Evolutionary conservation across 2,329 filamentous ascomycete species (phyloP), one percentile per base, ranked within the genome.

Genomic region (Pestalotiopsis fici): DNA sequence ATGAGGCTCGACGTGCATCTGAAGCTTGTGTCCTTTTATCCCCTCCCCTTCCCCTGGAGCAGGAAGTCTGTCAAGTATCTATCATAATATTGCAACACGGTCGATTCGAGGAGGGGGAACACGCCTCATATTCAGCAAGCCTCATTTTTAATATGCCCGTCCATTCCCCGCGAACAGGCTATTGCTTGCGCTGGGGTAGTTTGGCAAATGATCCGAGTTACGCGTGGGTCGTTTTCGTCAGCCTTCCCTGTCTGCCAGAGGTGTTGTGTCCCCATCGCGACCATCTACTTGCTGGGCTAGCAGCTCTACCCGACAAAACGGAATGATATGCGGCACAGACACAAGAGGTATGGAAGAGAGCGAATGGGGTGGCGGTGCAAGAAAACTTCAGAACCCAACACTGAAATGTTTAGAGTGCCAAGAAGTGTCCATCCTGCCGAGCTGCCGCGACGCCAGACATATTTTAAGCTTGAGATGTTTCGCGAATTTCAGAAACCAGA

Each of bases 381-480:
- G 31, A 63, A 25, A 39, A 25, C 25, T 13, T 13, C 23, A 7
- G 27, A 27, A 21, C n/a, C n/a, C 12, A 27, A 31, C 18, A 13
- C n/a, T 12, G 57, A 60, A 60, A 60, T n/a, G 27, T 21, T 60
- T 37, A 15, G 28, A 60, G n/a, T 37, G 57, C 27, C 57, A 37
- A 60, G 27, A 60, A 39, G 6, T n/a, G 6, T 7, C 23, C 23
- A 57, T 35, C 12, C n/a, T n/a, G 61, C 61, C 61, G 47, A 28
- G 61, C 27, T 64, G 11, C 61, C 61, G 61, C 47, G 23, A 56
- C 21, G 15, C 47, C 39, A 62, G 59, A 62, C 59, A 62, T 31
- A 60, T 21, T 50, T 63, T 54, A 56, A 54, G 61, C n/a, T 64
- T 56, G 13, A 9, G 25, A 27, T 55, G 61, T 64, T 64, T 64